These are phyloP conservation scores for Lasiosphaeris hirsuta DNA, from an alignment of 495 filamentous ascomycete genomes.

Conservation along the genomic window DNA sequence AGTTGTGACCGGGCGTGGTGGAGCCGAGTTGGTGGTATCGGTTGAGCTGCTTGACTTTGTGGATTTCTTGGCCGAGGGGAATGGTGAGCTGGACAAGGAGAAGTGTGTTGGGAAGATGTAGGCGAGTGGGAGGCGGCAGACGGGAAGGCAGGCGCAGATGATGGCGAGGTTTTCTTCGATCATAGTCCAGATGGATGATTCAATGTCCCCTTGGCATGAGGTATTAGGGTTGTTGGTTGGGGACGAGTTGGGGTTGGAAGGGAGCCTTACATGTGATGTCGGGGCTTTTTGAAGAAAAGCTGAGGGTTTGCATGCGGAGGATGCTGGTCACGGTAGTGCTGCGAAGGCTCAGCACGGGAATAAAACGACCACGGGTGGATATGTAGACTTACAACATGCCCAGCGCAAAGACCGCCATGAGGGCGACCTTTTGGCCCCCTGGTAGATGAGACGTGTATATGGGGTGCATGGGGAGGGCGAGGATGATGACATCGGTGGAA, in stretches of 20 bases:
- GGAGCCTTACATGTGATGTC: slow-evolving; percentile 19
- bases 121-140: slow-evolving; percentile 31
- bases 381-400: slow-evolving; percentile 31
- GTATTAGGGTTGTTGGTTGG: not conserved
- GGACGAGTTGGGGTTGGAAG: not conserved
- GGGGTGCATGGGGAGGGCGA: slow-evolving; percentile 34
- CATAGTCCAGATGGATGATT: slow-evolving; percentile 44
- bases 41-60: not conserved
- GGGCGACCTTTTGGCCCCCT: slow-evolving; percentile 30
- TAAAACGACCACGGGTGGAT: not conserved
- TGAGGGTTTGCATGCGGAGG: slow-evolving; percentile 22
- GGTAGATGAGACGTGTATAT: slow-evolving; percentile 33
- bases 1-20: no score
- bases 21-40: no score
- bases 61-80: not conserved
- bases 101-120: slow-evolving; percentile 22
- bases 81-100: slow-evolving; percentile 10
- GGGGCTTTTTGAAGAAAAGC: slow-evolving; percentile 15
- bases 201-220: slow-evolving; percentile 22
- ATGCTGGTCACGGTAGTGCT: slow-evolving; percentile 21
- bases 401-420: slow-evolving; percentile 37
- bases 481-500: slow-evolving; percentile 28
- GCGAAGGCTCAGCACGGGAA: not conserved
- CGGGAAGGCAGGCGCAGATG: slow-evolving; percentile 47
- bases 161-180: slow-evolving; percentile 45